Conservation (phyloP, 176 grass and related monocot species). For the Calamus simplicifolius region DNA sequence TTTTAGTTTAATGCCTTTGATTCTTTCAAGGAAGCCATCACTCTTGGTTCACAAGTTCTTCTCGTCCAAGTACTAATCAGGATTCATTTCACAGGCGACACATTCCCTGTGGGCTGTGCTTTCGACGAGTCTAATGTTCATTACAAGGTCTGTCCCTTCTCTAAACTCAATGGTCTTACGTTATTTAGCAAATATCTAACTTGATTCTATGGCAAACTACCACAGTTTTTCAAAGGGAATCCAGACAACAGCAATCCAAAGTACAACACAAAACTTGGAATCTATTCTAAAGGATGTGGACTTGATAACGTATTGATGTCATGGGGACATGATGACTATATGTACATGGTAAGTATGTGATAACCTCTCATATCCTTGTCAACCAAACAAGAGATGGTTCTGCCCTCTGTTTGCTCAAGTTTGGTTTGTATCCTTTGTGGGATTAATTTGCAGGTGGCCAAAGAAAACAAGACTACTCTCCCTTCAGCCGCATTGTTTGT, state of each 20-base stretch:
- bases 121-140: slow-evolving; percentile 81
- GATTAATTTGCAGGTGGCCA: no score
- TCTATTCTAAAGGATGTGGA: slow-evolving; percentile 73
- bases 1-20: no score
- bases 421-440: no score
- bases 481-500: slow-evolving; percentile 82
- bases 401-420: no score
- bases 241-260: slow-evolving; percentile 60
- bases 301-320: slow-evolving; percentile 79
- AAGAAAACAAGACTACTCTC: slow-evolving; percentile 85
- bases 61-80: not conserved
- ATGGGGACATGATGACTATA: slow-evolving; percentile 85
- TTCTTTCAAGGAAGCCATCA: no score
- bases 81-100: slow-evolving; percentile 52
- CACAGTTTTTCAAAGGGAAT: slow-evolving; percentile 74
- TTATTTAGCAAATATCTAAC: no score
- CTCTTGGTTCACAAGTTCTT: no score
- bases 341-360: slow-evolving; percentile 51
- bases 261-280: slow-evolving; percentile 61
- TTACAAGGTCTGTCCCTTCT: slow-evolving; percentile 39
- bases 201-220: no score
- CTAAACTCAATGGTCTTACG: not conserved
- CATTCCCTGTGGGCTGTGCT: slow-evolving; percentile 81
- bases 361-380: no score
- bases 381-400: no score